These are phyloP conservation scores for Heliamphora exappendiculata DNA, from an alignment of 148 eudicot species.

Conservation along the genomic window DNA sequence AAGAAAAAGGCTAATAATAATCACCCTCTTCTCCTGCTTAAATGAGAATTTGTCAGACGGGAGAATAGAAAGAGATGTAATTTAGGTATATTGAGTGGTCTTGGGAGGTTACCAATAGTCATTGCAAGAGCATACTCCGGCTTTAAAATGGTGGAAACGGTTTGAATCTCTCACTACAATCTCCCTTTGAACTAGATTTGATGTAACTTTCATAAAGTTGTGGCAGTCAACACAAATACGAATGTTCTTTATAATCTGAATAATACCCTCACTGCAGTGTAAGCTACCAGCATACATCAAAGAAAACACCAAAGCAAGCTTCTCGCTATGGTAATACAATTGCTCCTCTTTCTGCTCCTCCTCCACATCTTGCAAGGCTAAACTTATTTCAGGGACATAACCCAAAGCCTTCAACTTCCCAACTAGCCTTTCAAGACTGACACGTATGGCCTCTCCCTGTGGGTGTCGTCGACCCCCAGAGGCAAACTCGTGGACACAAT, in stretches of 20 bases:
- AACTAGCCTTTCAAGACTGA: slow-evolving; percentile 17
- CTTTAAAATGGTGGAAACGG: slow-evolving; percentile 35
- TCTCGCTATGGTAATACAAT: slow-evolving; percentile 37
- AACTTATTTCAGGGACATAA: slow-evolving; percentile 31
- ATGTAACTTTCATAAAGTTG: slow-evolving; percentile 35
- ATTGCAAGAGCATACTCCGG: slow-evolving; percentile 34
- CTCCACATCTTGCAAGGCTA: slow-evolving; percentile 30
- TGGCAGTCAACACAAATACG: slow-evolving; percentile 38
- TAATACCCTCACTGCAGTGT: slow-evolving; percentile 7
- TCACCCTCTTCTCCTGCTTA: too few relatives aligned
- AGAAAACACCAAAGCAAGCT: slow-evolving; percentile 35
- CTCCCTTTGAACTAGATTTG: slow-evolving; percentile 19
- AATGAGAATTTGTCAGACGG: too few relatives aligned
- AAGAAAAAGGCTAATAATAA: too few relatives aligned
- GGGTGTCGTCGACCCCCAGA: slow-evolving; percentile 35
- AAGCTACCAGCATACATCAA: slow-evolving; percentile 19
- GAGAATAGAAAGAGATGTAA: too few relatives aligned
- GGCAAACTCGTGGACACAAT: slow-evolving; percentile 32
- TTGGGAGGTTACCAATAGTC: slow-evolving; percentile 33
- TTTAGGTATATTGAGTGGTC: too few relatives aligned
- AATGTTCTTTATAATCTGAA: slow-evolving; percentile 35
- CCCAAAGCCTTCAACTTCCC: slow-evolving; percentile 26
- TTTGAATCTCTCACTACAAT: too few relatives aligned
- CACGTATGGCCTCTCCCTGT: slow-evolving; percentile 22
- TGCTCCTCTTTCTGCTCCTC: slow-evolving; percentile 43